Base-by-base conservation (phyloP, 352 stramenopile genomes). In the Pythium utonaiense region DNA sequence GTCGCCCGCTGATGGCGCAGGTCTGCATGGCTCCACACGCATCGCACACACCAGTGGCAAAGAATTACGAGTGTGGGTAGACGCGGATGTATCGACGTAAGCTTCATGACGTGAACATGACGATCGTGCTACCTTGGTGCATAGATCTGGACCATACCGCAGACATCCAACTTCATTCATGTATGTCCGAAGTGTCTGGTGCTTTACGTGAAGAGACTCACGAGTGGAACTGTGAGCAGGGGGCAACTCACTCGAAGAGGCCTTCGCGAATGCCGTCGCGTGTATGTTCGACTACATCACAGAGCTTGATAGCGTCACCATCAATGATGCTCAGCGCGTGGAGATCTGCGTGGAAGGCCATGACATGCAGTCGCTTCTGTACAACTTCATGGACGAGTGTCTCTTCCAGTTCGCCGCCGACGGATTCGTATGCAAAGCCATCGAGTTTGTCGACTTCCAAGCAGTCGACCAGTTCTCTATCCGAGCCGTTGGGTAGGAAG, bases 251-350 rank as follows among this genome's bases (percentile, higher is more conserved):
- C 64, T 92, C 21, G 42, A 62, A 14, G 60, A 70, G n/a, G 66
- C 81, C 12, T 70, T 93, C 13, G 40, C n/a, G 5, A 47, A 47
- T 10, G 19, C 40, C 10, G 40, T 17, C 73, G 70, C 49, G 83
- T 92, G 80, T 84, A 47, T 47, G 40, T 48, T 90, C 58, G 81
- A 83, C 53, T 89, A 89, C 60, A 88, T 93, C 21, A 91, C 82
- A 12, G 71, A 84, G n/a, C 27, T 89, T 21, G 62, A 70, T 14
- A 60, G 31, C 13, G 70, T 94, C 17, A 57, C 64, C 12, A 59
- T 86, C 36, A 62, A 89, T 50, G 25, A 52, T 27, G 28, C 54
- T 21, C 14, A 51, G 14, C 55, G 67, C 21, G 66, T 57, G 10
- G 45, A 54, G 21, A 50, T 88, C 24, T 50, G 16, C 12, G 44